Evolutionary conservation across 2,329 filamentous ascomycete species (phyloP), one percentile per base, ranked within the genome.

Genomic region (Beauveria rudraprayagi): DNA sequence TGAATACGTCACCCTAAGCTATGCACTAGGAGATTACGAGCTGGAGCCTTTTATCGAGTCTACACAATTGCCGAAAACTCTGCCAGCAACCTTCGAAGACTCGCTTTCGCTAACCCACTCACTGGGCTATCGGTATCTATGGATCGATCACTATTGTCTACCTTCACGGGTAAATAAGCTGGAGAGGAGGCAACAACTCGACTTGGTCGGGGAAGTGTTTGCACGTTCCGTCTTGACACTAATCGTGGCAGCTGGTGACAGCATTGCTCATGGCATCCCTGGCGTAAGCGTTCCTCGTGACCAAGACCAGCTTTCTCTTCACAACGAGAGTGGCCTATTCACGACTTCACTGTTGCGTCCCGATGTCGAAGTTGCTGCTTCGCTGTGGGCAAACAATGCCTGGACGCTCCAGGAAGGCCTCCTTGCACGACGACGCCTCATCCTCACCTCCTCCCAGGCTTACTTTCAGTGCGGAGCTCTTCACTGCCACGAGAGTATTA

Each of bases 361-460:
- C 3, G 72, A 75, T 56, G 63, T 69, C 24, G 73, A 75, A 50
- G 69, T 75, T 10, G 67, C 69, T 24, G 68, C 66, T 53, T 75
- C 73, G 14, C 67, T 65, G 43, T 75, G 74, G 73, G 69, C 71
- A 14, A 65, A 69, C 5, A 68, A 70, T 24, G 73, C 69, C 14
- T 73, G 72, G 70, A 75, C 73, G 16, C 72, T 70, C 43, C 73
- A 75, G 61, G 72, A 76, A 61, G 72, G 72, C 9, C 66, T 75
- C 5, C 65, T 75, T 34, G 69, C 73, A 3, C 69, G 70, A 7
- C 69, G 73, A 6, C 69, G 73, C 11, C 70, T 76, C 30, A 66
- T 75, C 28, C 72, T 76, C 50, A 75, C 73, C 2, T 66, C 70
- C 14, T 73, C 70, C 3, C 74, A 76, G 63, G 67, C 68, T 3